Percentiles rank a stretch among this genome's conserved stretches.
These are phyloP conservation scores for Fusarium pilosicola DNA, from an alignment of 2,329 filamentous ascomycete genomes.

Conservation along the genomic window DNA sequence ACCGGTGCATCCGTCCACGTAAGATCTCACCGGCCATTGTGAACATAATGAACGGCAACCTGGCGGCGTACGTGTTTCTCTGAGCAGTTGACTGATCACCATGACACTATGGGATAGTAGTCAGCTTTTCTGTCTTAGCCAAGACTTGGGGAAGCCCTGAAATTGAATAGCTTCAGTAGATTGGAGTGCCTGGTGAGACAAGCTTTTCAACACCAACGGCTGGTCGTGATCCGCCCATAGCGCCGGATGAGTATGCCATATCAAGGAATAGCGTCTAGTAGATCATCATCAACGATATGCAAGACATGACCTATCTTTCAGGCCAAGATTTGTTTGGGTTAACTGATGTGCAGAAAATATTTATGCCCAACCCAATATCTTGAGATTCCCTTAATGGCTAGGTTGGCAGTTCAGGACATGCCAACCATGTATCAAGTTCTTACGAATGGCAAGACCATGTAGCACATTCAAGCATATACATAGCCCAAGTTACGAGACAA, in stretches of 20 bases:
- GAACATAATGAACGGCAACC: neutral
- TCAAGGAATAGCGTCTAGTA: conserved; percentile 5
- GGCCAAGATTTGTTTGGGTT: neutral
- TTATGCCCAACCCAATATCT: neutral
- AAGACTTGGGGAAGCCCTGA: neutral
- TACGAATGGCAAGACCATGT: too few relatives aligned
- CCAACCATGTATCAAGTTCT: neutral
- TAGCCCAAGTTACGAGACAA: neutral
- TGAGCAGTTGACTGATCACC: neutral
- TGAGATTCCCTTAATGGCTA: neutral
- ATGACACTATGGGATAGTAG: neutral
- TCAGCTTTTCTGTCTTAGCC: neutral
- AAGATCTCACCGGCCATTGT: neutral
- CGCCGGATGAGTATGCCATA: conserved; percentile 3
- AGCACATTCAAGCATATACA: neutral
- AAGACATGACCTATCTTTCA: neutral
- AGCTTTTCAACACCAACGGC: conserved; percentile 1
- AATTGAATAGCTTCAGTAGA: neutral
- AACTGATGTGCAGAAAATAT: neutral
- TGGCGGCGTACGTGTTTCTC: neutral
- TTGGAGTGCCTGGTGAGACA: neutral
- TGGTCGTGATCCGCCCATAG: conserved; percentile 10
- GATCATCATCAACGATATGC: conserved; percentile 5
- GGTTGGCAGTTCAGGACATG: neutral
- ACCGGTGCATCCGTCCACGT: neutral